Evolutionary conservation across 2,329 filamentous ascomycete species (phyloP), one percentile per base, ranked within the genome.

Genomic region (Clathrospora elynae): DNA sequence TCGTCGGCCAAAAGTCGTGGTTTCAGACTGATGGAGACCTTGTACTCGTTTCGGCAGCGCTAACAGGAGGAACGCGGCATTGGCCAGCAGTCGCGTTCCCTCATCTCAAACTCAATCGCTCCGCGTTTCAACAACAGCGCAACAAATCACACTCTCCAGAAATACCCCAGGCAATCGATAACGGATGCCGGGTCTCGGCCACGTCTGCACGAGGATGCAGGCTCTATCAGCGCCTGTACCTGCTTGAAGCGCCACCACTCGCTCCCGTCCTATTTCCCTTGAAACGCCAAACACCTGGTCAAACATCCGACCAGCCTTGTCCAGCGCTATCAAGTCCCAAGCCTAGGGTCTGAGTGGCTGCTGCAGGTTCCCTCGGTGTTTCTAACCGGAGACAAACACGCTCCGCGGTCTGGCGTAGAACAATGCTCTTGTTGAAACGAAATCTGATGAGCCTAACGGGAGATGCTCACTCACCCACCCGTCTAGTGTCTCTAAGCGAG

Each of bases 261-360:
- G 45, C 22, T 45, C 37, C 55, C 55, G 46, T 55, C 35, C 46
- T 48, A 59, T 63, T 64, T 50, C 59, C 56, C 53, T 43, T 64
- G 61, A 66, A 66, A 66, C 62, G 56, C 35, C 37, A 31, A 37
- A 19, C 20, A 48, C 49, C 40, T 56, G 42, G 49, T 59, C 49
- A 59, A 60, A 60, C 55, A 48, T 41, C 24, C 28, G 44, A 38
- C 33, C 42, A 47, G 47, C 46, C 46, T 40, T 48, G 43, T 33
- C 22, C 46, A 47, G 54, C 47, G 48, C 39, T 51, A 51, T 51
- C 33, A 39, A 42, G 34, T 36, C 40, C 28, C 39, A 34, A 39
- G 14, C 26, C 31, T 32, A 8, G 26, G 25, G 37, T 43, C 32
- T 51, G 52, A 55, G 42, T 55, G 48, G 55, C 47, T 57, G 34